These are phyloP conservation scores for Acacia concinna DNA, from an alignment of 331 rosid genomes.

Conservation along the genomic window DNA sequence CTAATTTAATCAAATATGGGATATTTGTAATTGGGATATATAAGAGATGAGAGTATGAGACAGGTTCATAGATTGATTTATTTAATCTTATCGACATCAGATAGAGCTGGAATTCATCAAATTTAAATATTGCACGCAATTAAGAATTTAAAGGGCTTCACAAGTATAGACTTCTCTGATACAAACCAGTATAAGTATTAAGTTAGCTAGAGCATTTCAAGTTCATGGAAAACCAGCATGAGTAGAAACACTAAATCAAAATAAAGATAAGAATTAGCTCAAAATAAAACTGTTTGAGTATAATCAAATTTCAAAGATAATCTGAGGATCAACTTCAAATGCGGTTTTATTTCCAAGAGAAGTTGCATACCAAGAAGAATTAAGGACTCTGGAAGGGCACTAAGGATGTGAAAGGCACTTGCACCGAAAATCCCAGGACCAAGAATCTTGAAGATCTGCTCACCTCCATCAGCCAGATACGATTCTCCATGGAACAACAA, in stretches of 20 bases:
- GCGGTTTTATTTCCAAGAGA: neutral
- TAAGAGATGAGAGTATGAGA: neutral
- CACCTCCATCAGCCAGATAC: conserved; percentile 56
- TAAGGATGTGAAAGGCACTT: conserved; percentile 59
- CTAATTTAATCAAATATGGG: neutral
- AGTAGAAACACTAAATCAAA: neutral
- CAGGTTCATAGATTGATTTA: neutral
- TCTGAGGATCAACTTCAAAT: neutral
- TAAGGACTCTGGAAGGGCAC: conserved; percentile 70
- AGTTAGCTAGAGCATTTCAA: too few relatives aligned
- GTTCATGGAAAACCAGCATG: neutral
- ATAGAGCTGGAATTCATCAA: too few relatives aligned
- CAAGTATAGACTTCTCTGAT: too few relatives aligned
- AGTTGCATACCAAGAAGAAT: conserved; percentile 55
- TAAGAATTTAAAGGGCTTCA: too few relatives aligned
- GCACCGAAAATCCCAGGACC: conserved; percentile 76
- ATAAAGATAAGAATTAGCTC: neutral
- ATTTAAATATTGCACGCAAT: too few relatives aligned
- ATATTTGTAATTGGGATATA: neutral
- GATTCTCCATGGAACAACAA: conserved; percentile 65
- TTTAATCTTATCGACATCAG: too few relatives aligned
- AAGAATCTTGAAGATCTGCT: conserved; percentile 58
- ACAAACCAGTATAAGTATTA: too few relatives aligned
- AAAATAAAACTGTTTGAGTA: neutral
- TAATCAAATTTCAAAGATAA: neutral